phyloP scores from a whole-genome alignment of 2,329 filamentous ascomycete genomes.

The Alternaria tenuissima region DNA sequence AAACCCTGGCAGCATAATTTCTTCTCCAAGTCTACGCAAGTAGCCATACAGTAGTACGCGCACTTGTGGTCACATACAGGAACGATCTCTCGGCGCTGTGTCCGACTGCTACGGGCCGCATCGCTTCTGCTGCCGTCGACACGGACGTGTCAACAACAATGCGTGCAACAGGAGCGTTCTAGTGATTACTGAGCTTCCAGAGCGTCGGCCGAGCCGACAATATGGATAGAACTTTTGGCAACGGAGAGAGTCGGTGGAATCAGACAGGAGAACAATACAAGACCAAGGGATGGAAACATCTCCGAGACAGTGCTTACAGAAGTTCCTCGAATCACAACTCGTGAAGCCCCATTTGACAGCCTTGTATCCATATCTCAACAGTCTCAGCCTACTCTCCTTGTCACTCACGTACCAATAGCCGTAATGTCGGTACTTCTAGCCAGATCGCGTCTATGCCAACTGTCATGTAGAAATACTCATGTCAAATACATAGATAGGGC shows the following conservation, averaged over 20 bases:
- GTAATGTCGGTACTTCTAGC: background rate
- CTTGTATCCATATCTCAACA: conserved; percentile 5
- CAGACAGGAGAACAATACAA: background rate
- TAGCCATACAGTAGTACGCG: background rate
- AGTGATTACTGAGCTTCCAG: background rate
- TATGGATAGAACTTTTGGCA: background rate
- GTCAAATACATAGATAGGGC: conserved; percentile 14
- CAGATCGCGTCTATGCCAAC: background rate
- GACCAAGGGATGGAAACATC: background rate
- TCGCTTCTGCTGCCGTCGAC: background rate
- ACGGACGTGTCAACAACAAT: background rate
- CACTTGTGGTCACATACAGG: background rate
- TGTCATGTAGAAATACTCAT: conserved; percentile 6
- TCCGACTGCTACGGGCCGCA: background rate
- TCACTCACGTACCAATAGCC: conserved; percentile 4
- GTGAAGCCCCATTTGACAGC: background rate
- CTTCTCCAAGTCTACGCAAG: conserved; percentile 1
- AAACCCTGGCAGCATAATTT: background rate
- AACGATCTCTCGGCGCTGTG: background rate
- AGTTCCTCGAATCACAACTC: conserved; percentile 1
- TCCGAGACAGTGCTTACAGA: background rate
- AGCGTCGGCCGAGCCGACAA: background rate
- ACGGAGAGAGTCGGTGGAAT: background rate
- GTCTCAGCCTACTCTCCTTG: conserved; percentile 11
- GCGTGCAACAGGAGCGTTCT: conserved; percentile 1